A percentile compares a stretch with the other conserved stretches of the same genome.
These are phyloP conservation scores for Colletotrichum viniferum DNA, from an alignment of 2,329 filamentous ascomycete species.

Conservation along the genomic window DNA sequence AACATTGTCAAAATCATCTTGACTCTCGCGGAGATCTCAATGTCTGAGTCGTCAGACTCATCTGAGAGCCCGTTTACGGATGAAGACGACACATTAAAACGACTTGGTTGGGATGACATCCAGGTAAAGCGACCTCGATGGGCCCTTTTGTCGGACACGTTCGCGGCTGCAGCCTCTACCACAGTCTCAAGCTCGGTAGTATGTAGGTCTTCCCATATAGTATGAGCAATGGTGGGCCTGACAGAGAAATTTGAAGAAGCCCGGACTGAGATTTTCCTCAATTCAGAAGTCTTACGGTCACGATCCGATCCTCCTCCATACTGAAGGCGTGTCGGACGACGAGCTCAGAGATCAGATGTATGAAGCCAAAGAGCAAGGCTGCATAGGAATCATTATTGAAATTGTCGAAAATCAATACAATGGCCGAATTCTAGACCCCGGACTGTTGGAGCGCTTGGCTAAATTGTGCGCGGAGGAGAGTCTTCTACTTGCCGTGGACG, in stretches of 20 bases:
- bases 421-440: constrained; percentile 23
- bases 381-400: constrained; percentile 27
- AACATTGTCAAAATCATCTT: constrained; percentile 24
- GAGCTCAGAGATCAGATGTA: constrained; percentile 21
- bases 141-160: constrained; percentile 25
- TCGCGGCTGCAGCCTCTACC: constrained; percentile 24
- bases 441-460: constrained; percentile 18
- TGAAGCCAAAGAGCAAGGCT: constrained; percentile 24
- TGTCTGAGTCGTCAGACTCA: constrained; percentile 18
- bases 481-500: constrained; percentile 25
- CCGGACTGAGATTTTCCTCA: neutral
- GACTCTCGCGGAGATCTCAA: constrained; percentile 21
- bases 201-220: neutral
- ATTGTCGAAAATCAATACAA: constrained; percentile 27
- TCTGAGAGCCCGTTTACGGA: constrained; percentile 21
- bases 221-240: neutral
- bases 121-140: constrained; percentile 25
- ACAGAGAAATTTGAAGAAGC: neutral
- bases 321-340: constrained; percentile 19
- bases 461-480: constrained; percentile 20
- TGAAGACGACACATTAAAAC: constrained; percentile 19
- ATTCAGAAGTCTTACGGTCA: constrained; percentile 9
- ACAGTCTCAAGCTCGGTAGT: constrained; percentile 20
- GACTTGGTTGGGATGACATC: constrained; percentile 24
- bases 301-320: constrained; percentile 23